Percentiles rank a stretch among this genome's conserved stretches.
These are phyloP conservation scores for Chrysosporium queenslandicum DNA, from an alignment of 2,329 filamentous ascomycete genomes.

Conservation along the genomic window DNA sequence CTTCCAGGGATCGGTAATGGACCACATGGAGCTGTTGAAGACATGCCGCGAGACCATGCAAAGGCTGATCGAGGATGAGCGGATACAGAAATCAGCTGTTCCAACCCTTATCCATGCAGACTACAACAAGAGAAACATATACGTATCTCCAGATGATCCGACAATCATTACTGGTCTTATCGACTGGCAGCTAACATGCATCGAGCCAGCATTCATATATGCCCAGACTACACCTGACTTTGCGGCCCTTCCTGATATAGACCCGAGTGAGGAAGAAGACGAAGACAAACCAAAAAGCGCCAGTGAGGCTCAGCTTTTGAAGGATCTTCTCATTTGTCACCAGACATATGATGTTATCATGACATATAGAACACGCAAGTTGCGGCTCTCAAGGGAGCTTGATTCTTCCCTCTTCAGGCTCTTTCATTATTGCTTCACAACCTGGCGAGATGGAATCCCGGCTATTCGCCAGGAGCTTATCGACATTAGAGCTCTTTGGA, in stretches of 20 bases:
- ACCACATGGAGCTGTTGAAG: conserved; percentile 16
- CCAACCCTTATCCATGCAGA: conserved; percentile 25
- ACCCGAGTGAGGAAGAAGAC: conserved; percentile 15
- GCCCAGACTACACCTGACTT: conserved; percentile 25
- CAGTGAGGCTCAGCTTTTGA: conserved; percentile 17
- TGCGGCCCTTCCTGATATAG: conserved; percentile 18
- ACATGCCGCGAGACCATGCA: conserved; percentile 19
- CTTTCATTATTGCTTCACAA: conserved; percentile 26
- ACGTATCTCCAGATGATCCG: conserved; percentile 25
- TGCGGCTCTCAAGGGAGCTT: conserved; percentile 22
- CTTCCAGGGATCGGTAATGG: conserved; percentile 14
- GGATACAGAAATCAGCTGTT: conserved; percentile 18
- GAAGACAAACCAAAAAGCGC: conserved; percentile 1
- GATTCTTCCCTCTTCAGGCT: conserved; percentile 25
- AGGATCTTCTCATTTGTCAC: conserved; percentile 24
- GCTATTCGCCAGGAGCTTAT: conserved; percentile 27
- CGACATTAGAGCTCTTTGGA: conserved; percentile 24
- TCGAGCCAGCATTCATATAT: conserved; percentile 28
- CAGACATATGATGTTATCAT: conserved; percentile 26
- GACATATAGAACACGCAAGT: conserved; percentile 21
- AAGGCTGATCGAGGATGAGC: conserved; percentile 19
- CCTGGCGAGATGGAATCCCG: conserved; percentile 23
- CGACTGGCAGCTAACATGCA: conserved; percentile 28
- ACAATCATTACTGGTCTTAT: conserved; percentile 26
- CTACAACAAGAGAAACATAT: conserved; percentile 29